A percentile compares a stretch with the other conserved stretches of the same genome.
These are phyloP conservation scores for Serendipita sp. DNA, from an alignment of 768 basidiomycete species.

Conservation along the genomic window DNA sequence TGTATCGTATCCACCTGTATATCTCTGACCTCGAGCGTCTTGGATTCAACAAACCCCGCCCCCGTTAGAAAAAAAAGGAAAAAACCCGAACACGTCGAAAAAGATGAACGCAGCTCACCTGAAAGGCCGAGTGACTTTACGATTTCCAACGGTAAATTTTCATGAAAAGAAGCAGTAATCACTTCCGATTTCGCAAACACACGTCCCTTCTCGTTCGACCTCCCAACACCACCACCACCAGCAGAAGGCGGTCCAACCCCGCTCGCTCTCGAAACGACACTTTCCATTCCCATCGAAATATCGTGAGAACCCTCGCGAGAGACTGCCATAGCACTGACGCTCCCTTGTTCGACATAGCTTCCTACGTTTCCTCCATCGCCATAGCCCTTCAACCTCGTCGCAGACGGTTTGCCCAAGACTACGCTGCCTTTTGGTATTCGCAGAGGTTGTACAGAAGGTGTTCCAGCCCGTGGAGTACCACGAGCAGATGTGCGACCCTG, in stretches of 20 bases:
- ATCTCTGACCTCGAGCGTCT: slow-evolving; percentile 57
- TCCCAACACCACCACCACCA: neutral
- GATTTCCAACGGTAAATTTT: slow-evolving; percentile 54
- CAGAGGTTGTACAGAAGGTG: neutral
- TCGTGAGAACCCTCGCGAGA: neutral
- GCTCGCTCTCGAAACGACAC: too few species aligned
- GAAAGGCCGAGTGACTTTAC: slow-evolving; percentile 52
- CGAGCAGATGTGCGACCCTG: neutral
- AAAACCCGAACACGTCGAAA: neutral
- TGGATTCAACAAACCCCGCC: neutral
- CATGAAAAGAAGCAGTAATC: slow-evolving; percentile 47
- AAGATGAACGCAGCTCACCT: slow-evolving; percentile 27
- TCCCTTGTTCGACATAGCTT: neutral
- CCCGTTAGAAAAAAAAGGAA: neutral
- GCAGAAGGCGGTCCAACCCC: too few species aligned
- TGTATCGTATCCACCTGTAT: slow-evolving; percentile 54
- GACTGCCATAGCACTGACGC: neutral
- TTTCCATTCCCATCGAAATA: too few species aligned
- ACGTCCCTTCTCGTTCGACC: slow-evolving; percentile 15
- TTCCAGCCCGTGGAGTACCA: neutral
- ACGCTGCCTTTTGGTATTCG: neutral
- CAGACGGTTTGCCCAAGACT: neutral
- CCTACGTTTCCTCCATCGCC: too few species aligned
- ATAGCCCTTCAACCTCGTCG: neutral
- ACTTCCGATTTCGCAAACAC: slow-evolving; percentile 62